phyloP scores from a whole-genome alignment of 2,329 filamentous ascomycete species.

The Zasmidium cellare region DNA sequence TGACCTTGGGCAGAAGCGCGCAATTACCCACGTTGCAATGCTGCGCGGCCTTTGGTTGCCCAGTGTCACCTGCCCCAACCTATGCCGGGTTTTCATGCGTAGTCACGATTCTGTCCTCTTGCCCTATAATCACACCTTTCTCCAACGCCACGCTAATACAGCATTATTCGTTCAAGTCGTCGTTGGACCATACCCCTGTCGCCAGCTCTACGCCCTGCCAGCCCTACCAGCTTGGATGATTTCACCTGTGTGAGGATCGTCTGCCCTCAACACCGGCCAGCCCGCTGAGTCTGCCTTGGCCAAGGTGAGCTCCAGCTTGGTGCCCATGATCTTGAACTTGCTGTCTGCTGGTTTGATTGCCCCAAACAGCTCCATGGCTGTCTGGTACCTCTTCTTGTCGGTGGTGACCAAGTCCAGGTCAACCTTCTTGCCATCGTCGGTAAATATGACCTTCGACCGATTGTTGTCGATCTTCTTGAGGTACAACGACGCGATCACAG shows the following conservation, averaged over 20 bases:
- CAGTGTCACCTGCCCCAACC: no score
- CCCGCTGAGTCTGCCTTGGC: slow-evolving; percentile 71
- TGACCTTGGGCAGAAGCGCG: background rate
- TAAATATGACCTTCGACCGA: slow-evolving; percentile 70
- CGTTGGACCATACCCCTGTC: background rate
- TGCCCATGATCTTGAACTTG: slow-evolving; percentile 78
- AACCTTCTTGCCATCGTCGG: slow-evolving; percentile 55
- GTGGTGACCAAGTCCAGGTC: slow-evolving; percentile 81
- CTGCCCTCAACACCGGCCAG: slow-evolving; percentile 82
- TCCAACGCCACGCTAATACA: slow-evolving; percentile 13
- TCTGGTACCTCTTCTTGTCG: slow-evolving; percentile 79
- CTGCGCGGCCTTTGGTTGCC: no score
- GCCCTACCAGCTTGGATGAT: slow-evolving; percentile 89
- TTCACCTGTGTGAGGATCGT: slow-evolving; percentile 71
- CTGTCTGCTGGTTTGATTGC: slow-evolving; percentile 74
- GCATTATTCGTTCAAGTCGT: background rate
- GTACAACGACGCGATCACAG: slow-evolving; percentile 88
- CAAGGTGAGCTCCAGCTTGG: slow-evolving; percentile 81
- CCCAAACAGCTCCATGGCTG: slow-evolving; percentile 73
- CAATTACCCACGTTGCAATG: background rate
- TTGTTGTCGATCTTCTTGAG: slow-evolving; percentile 95
- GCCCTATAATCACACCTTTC: background rate
- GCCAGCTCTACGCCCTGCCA: slow-evolving; percentile 48
- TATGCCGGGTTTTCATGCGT: background rate
- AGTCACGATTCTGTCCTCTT: background rate